Evolutionary conservation across 768 basidiomycete species (phyloP), one percentile per base, ranked within the genome.

Genomic region (Vararia minispora): DNA sequence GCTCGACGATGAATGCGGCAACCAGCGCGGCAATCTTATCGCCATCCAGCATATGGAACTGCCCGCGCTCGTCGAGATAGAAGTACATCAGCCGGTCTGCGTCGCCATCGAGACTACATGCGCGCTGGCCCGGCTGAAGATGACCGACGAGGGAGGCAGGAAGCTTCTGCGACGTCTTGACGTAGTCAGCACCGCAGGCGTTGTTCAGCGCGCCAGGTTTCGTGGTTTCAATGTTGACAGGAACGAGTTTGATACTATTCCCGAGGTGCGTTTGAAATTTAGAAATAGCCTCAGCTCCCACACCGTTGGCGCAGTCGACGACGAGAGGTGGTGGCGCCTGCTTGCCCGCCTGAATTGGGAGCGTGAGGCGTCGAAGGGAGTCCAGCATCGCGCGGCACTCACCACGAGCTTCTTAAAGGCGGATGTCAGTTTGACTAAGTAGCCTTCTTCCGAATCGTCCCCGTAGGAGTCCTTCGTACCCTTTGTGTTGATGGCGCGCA

Each of bases 241-340:
- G 63, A 41, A 72, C 60, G 32, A 97, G 53, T 18, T 72, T 66
- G 22, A 98, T 58, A 6, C 63, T 66, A 18, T 65, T 65, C 13
- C 69, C 72, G 17, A 95, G 71, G 37, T 74, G 67, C 38, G 70
- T 59, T 4, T 65, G 53, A 27, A 98, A 63, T 29, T 69, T 72
- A 24, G 64, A 62, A 10, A 86, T 77, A 27, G 83, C 79, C 6
- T 68, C 63, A 12, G 84, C 76, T 33, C 95, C 95, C 17, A 99
- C 95, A 20, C 95, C 95, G 56, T 99, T 98, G n/a, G 95, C 95
- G 56, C 95, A 98, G 58, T 99, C 95, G 28, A 99, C 68, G n/a
- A 84, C 57, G 33, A 99, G 53, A 26, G 78, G 73, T 12, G 70
- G 58, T 9, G 70, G 59, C 37, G 65, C 60, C 28, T 64, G 59